Evolutionary conservation across 495 filamentous ascomycete genomes (phyloP).

Genomic region (Penicillium cataractarum): DNA sequence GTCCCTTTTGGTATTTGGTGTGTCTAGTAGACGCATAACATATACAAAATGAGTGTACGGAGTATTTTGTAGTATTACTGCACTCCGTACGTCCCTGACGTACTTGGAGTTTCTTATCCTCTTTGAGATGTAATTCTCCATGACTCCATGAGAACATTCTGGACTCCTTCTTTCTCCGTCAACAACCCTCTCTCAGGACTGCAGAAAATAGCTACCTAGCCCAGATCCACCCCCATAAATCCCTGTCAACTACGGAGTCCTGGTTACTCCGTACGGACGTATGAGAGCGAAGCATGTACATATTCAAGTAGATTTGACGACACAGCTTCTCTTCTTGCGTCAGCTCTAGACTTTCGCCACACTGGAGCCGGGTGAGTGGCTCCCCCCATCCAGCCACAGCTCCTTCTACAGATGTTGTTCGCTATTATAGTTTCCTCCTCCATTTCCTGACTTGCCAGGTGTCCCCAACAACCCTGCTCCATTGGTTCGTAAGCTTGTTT

Average conservation of each 20-base stretch:
- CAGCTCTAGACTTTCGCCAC: slow-evolving; percentile 19
- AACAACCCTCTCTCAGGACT: not conserved
- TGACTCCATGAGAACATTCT: slow-evolving; percentile 24
- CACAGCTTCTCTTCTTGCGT: slow-evolving; percentile 9
- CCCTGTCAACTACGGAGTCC: not conserved
- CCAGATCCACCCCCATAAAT: slow-evolving; percentile 26
- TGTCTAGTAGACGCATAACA: not conserved
- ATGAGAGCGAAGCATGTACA: not conserved
- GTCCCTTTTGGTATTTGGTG: not conserved
- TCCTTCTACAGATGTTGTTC: not conserved
- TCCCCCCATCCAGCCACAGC: slow-evolving; percentile 18
- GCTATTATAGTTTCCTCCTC: slow-evolving; percentile 3
- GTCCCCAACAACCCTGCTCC: slow-evolving; percentile 10
- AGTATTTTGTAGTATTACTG: not conserved
- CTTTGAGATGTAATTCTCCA: slow-evolving; percentile 10
- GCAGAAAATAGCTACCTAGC: not conserved
- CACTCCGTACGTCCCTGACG: not conserved
- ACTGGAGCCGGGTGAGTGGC: slow-evolving; percentile 21
- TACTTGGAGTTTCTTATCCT: not conserved
- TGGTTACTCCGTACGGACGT: not conserved
- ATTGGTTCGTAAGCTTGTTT: slow-evolving; percentile 16
- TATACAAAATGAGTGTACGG: not conserved
- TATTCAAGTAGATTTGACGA: not conserved
- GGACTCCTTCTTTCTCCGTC: slow-evolving; percentile 22
- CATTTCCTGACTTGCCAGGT: slow-evolving; percentile 10